Conservation (phyloP, 2,329 filamentous ascomycete species). For the Zymoseptoria ardabiliae region DNA sequence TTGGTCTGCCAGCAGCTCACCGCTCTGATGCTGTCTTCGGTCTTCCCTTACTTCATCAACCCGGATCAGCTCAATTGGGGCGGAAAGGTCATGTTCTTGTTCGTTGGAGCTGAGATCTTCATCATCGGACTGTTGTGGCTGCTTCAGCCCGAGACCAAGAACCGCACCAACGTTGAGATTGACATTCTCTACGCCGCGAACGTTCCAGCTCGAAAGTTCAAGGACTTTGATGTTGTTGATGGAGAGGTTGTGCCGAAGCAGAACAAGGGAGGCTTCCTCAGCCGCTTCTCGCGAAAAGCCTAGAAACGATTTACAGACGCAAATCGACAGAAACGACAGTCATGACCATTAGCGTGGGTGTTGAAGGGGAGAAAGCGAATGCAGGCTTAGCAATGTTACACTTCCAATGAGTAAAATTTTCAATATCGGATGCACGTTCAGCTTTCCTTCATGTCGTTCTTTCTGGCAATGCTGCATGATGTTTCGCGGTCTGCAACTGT, state of each 20-base stretch:
- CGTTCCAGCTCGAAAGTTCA: conserved; percentile 18
- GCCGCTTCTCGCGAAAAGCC: conserved; percentile 15
- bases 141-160: conserved; percentile 36
- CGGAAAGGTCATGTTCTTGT: conserved; percentile 34
- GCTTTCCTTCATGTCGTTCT: not conserved
- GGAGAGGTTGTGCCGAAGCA: conserved; percentile 18
- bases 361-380: not conserved
- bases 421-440: not conserved
- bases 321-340: not conserved
- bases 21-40: conserved; percentile 30
- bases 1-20: conserved; percentile 30
- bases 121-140: conserved; percentile 29
- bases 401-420: not conserved
- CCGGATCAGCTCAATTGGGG: conserved; percentile 35
- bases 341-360: not conserved
- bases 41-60: conserved; percentile 35
- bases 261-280: conserved; percentile 12
- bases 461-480: too few species aligned
- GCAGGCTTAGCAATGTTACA: not conserved
- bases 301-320: not conserved
- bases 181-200: conserved; percentile 20
- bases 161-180: conserved; percentile 32
- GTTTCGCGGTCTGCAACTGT: too few species aligned
- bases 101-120: conserved; percentile 31
- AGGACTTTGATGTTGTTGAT: conserved; percentile 17